Evolutionary conservation across 352 stramenopile species (phyloP).

Genomic region (Pythium rhizo-oryzae): DNA sequence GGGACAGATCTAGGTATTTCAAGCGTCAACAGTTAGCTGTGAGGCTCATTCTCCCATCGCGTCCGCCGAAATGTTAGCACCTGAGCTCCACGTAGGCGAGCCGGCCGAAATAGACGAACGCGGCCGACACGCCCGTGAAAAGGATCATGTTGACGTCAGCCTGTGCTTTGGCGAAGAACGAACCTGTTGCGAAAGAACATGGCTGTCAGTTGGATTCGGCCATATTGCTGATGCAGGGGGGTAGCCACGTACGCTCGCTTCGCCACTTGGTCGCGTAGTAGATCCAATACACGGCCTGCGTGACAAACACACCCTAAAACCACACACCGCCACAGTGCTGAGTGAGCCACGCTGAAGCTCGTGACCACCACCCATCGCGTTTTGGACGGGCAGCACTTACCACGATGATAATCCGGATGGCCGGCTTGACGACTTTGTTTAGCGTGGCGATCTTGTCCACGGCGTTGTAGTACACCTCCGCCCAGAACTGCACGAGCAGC

Average conservation of each 20-base stretch:
- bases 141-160: slow-evolving; percentile 84
- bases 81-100: slow-evolving; percentile 83
- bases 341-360: no score
- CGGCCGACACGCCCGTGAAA: slow-evolving; percentile 72
- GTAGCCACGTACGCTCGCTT: slow-evolving; percentile 55
- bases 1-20: slow-evolving; percentile 60
- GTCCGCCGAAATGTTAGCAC: slow-evolving; percentile 27
- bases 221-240: no score
- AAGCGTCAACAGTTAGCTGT: not conserved
- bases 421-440: slow-evolving; percentile 67
- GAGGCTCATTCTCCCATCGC: no score
- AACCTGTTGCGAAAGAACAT: slow-evolving; percentile 36
- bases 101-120: slow-evolving; percentile 77
- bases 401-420: slow-evolving; percentile 61
- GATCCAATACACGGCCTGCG: slow-evolving; percentile 77
- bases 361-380: no score
- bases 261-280: slow-evolving; percentile 77
- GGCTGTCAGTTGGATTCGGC: no score
- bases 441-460: slow-evolving; percentile 73
- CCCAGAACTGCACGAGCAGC: slow-evolving; percentile 87
- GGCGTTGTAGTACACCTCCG: slow-evolving; percentile 90
- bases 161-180: slow-evolving; percentile 80
- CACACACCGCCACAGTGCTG: no score
- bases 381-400: slow-evolving; percentile 34
- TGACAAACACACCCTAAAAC: slow-evolving; percentile 51